Evolutionary conservation across 2,329 filamentous ascomycete species (phyloP).

Genomic region (Cercospora sp.): DNA sequence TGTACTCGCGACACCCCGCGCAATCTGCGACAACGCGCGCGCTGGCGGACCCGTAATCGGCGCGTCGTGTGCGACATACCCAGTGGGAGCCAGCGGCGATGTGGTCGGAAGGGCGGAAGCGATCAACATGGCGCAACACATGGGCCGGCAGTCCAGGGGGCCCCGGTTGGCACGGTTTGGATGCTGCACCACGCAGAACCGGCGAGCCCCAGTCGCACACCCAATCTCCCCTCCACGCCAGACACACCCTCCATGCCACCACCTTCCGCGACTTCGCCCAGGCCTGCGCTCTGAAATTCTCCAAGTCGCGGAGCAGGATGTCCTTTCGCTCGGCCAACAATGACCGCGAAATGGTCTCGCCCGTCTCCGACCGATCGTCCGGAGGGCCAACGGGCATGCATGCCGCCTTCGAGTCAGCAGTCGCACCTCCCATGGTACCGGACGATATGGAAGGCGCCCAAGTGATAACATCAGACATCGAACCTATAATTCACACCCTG

Average conservation of each 20-base stretch:
- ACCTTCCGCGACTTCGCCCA: background rate
- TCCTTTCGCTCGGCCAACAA: background rate
- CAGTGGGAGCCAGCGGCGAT: background rate
- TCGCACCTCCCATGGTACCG: background rate
- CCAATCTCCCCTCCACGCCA: slow-evolving; percentile 12
- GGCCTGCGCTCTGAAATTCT: slow-evolving; percentile 2
- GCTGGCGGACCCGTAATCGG: background rate
- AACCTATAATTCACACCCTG: slow-evolving; percentile 35
- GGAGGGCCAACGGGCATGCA: background rate
- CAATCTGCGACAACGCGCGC: background rate
- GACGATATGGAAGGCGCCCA: slow-evolving; percentile 10
- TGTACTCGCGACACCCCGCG: background rate
- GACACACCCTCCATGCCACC: slow-evolving; percentile 13
- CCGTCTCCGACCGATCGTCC: slow-evolving; percentile 7
- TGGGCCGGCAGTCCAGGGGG: slow-evolving; percentile 3
- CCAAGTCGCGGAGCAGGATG: slow-evolving; percentile 6
- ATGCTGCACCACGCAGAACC: slow-evolving; percentile 3
- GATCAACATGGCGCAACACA: slow-evolving; percentile 6
- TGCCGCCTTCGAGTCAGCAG: background rate
- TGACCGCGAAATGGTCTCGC: slow-evolving; percentile 12
- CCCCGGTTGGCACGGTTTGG: background rate
- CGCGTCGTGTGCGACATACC: background rate
- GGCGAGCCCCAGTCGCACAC: slow-evolving; percentile 8
- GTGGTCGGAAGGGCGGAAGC: background rate
- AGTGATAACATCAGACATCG: slow-evolving; percentile 15